Conservation (phyloP, 1,284 basidiomycete genomes). For the Meripilus lineatus region DNA sequence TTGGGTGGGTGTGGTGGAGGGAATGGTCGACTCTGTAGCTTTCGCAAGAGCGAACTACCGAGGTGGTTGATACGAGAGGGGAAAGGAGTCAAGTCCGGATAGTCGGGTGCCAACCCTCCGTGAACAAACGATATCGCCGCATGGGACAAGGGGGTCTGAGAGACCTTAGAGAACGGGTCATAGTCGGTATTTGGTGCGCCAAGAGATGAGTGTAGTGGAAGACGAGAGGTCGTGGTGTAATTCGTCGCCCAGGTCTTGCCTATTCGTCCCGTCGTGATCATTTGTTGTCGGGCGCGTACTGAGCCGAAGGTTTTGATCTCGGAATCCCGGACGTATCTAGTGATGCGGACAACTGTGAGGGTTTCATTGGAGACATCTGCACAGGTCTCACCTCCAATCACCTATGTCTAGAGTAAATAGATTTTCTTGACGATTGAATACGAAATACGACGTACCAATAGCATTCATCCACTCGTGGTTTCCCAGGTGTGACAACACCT, state of each 20-base stretch:
- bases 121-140: constrained; percentile 84
- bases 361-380: background rate
- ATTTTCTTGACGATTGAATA: background rate
- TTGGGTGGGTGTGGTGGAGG: constrained; percentile 79
- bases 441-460: constrained; percentile 46
- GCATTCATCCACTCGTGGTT: constrained; percentile 93
- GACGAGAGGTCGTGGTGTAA: constrained; percentile 78
- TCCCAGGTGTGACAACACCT: constrained; percentile 76
- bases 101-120: constrained; percentile 78
- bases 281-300: constrained; percentile 62
- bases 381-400: constrained; percentile 65
- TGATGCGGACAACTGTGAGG: background rate
- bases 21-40: constrained; percentile 55
- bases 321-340: constrained; percentile 75
- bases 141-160: constrained; percentile 52
- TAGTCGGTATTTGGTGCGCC: constrained; percentile 71
- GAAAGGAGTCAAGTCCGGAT: constrained; percentile 69
- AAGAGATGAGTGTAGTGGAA: constrained; percentile 70
- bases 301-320: constrained; percentile 81
- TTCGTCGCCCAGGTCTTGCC: constrained; percentile 83
- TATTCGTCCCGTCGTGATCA: constrained; percentile 72
- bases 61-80: constrained; percentile 77
- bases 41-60: constrained; percentile 59
- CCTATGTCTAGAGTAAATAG: constrained; percentile 34
- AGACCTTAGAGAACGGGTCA: constrained; percentile 36